Base-by-base conservation (phyloP, 2,329 filamentous ascomycete species). In the Pleurostoma richardsiae region DNA sequence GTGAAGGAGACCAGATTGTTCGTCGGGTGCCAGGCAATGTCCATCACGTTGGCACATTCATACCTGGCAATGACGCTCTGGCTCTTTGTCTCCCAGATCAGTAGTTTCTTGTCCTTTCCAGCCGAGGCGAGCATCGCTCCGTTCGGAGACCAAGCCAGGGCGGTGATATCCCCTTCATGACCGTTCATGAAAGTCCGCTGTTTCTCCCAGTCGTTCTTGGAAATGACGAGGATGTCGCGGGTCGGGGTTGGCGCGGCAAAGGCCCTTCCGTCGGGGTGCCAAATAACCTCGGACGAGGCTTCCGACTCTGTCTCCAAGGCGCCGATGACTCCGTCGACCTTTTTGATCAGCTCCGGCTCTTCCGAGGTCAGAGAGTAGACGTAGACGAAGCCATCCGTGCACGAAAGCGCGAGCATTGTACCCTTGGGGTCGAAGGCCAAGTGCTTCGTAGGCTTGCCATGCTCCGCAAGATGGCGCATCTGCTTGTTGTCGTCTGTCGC, bases 221-320 rank as follows among this genome's bases (percentile, higher is more conserved):
- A 95, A 47, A 96, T 79, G 38, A 96, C 80, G 59, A 95, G 86
- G 29, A 96, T 82, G 62, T 95, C 86, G 68, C 85, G 80, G 27
- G 86, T 90, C 0, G 86, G 80, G 26, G 91, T 96, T 1, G 90
- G 83, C 26, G 88, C 84, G 2, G 89, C 91, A 66, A 99, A 95
- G 3, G 91, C 89, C 54, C 89, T 82, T 26, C 94, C 92, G 62
- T 97, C 92, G 0, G 95, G 95, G 68, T 97, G 94, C 94, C 94
- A 99, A 1, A 83, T 80, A 5, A 86, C 83, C 58, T 79, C 79
- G 4, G 89, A 85, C 53, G 85, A 90, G 5, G 81, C 77, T 51
- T 95, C 88, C 2, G 84, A 79, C 40, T 94, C 89, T 1, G 82
- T 78, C 48, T 96, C 91, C 3, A 92, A 66, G 19, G 79, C 79